Evolutionary conservation across 192 early-diverging fungal genomes (phyloP).

Genomic region (Spizellomyces sp.): DNA sequence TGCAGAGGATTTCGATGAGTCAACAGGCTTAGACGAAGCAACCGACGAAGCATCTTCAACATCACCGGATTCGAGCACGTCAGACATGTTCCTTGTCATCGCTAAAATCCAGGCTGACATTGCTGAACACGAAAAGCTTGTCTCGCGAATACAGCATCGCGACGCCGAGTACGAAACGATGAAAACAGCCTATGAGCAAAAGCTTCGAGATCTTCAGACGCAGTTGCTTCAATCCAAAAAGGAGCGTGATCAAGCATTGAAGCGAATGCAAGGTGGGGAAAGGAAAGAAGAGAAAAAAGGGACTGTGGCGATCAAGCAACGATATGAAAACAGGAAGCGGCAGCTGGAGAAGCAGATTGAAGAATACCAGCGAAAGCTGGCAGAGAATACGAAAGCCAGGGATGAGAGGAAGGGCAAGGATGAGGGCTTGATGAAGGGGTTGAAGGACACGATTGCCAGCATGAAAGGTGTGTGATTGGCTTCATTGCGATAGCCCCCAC

Average conservation of each 20-base stretch:
- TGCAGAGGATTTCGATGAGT: background rate
- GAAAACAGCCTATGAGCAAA: slow-evolving; percentile 66
- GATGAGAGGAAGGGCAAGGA: slow-evolving; percentile 35
- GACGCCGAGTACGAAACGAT: slow-evolving; percentile 52
- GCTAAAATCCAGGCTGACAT: slow-evolving; percentile 54
- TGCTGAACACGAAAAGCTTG: slow-evolving; percentile 50
- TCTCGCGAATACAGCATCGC: slow-evolving; percentile 37
- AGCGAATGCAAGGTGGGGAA: slow-evolving; percentile 45
- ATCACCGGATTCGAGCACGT: slow-evolving; percentile 8
- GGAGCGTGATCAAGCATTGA: slow-evolving; percentile 68
- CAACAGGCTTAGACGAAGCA: background rate
- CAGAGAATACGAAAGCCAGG: slow-evolving; percentile 28
- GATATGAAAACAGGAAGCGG: slow-evolving; percentile 47
- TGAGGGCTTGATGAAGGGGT: slow-evolving; percentile 61
- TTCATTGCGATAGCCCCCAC: too few species aligned
- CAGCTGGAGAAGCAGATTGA: slow-evolving; percentile 49
- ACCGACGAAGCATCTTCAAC: background rate
- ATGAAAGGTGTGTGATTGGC: slow-evolving; percentile 4
- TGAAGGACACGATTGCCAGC: slow-evolving; percentile 69
- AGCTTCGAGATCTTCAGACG: slow-evolving; percentile 61
- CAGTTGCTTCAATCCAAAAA: slow-evolving; percentile 55
- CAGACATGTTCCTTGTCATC: slow-evolving; percentile 46
- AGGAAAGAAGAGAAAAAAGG: slow-evolving; percentile 41
- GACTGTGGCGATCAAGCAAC: slow-evolving; percentile 34
- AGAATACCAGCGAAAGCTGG: slow-evolving; percentile 41